phyloP scores from a whole-genome alignment of 495 filamentous ascomycete species.

The Penicillium arizonense region DNA sequence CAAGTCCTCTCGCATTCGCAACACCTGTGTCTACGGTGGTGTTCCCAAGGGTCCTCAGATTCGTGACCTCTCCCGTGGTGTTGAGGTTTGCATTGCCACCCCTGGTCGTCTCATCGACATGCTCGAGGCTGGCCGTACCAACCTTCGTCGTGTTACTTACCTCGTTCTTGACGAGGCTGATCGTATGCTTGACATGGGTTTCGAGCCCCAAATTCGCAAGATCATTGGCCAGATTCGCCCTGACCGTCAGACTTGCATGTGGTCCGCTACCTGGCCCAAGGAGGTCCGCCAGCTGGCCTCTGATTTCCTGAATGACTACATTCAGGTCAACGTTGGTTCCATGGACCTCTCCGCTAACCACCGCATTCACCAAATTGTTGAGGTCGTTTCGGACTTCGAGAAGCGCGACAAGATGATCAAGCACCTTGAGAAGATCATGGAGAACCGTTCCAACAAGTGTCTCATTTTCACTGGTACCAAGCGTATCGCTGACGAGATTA shows the following conservation, averaged over 20 bases:
- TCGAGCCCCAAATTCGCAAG: conserved; percentile 98
- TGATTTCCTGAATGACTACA: conserved; percentile 94
- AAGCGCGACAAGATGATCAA: conserved; percentile 98
- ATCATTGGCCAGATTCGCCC: conserved; percentile 97
- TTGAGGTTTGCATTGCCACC: conserved; percentile 97
- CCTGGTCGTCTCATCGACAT: conserved; percentile 98
- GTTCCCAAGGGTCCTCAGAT: conserved; percentile 97
- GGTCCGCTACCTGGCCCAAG: conserved; percentile 99
- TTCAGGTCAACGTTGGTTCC: conserved; percentile 98
- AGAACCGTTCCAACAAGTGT: conserved; percentile 87
- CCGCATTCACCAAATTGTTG: conserved; percentile 95
- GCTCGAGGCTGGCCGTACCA: conserved; percentile 95
- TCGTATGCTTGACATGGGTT: conserved; percentile 99
- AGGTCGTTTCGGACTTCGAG: conserved; percentile 92
- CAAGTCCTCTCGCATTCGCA: conserved; percentile 95
- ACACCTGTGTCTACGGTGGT: conserved; percentile 98
- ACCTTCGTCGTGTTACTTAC: conserved; percentile 97
- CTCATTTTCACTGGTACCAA: conserved; percentile 98
- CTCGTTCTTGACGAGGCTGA: conserved; percentile 98
- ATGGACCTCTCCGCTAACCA: conserved; percentile 97
- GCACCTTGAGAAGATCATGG: conserved; percentile 98
- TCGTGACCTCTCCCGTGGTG: conserved; percentile 87
- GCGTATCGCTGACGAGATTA: conserved; percentile 97
- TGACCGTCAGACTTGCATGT: conserved; percentile 99
- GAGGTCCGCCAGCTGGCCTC: conserved; percentile 94